Conservation (phyloP, 1,139 yeast species). For the Hansenula lynferdii region DNA sequence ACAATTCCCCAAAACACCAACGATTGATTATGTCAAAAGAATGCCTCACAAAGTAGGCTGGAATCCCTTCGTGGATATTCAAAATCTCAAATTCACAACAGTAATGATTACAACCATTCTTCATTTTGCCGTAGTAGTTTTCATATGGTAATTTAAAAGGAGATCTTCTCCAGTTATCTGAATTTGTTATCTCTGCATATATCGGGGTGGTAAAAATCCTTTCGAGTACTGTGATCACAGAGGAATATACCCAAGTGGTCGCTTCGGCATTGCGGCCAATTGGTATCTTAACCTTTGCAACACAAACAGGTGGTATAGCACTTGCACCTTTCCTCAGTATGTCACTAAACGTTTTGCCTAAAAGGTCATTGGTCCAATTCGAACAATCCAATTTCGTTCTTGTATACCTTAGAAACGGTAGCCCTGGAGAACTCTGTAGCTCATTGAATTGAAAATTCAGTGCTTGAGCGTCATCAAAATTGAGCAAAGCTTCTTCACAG, state of each 20-base stretch:
- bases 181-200: background rate
- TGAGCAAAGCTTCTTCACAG: background rate
- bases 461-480: too few species aligned
- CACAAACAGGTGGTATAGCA: background rate
- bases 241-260: background rate
- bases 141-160: background rate
- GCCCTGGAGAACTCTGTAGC: background rate
- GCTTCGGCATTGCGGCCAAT: background rate
- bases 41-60: background rate
- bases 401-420: background rate
- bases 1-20: too few species aligned
- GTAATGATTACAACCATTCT: background rate
- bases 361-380: background rate
- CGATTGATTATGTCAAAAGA: background rate
- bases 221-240: background rate
- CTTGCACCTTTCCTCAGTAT: background rate
- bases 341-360: background rate
- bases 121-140: background rate
- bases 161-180: background rate
- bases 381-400: background rate
- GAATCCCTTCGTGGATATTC: background rate
- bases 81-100: background rate
- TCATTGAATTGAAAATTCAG: background rate
- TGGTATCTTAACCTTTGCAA: background rate
- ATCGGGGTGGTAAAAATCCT: background rate